Evolutionary conservation across 148 eudicot species (phyloP).

Genomic region (Hydrangea macrophylla): DNA sequence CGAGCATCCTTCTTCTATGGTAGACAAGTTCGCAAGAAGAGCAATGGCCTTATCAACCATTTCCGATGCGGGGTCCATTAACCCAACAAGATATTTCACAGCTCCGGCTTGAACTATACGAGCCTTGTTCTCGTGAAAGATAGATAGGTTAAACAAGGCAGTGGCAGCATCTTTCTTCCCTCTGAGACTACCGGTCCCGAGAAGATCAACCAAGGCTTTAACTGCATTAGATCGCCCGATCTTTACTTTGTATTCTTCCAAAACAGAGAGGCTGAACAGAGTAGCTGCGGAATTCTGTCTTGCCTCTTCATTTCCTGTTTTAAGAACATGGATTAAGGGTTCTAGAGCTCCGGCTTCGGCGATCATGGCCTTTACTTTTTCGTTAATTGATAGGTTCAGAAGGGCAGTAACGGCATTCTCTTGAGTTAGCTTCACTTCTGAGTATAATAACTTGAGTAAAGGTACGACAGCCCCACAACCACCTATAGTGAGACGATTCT

Average conservation of each 20-base stretch:
- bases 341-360: slow-evolving; percentile 70
- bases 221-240: slow-evolving; percentile 85
- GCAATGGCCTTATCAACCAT: slow-evolving; percentile 92
- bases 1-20: slow-evolving; percentile 60
- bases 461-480: slow-evolving; percentile 69
- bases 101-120: slow-evolving; percentile 92
- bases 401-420: slow-evolving; percentile 95
- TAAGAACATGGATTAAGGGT: slow-evolving; percentile 72
- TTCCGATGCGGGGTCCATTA: slow-evolving; percentile 61
- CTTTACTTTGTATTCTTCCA: slow-evolving; percentile 77
- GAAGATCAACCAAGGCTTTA: slow-evolving; percentile 73
- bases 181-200: slow-evolving; percentile 69
- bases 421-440: slow-evolving; percentile 55
- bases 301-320: slow-evolving; percentile 63
- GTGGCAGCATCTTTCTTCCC: slow-evolving; percentile 99
- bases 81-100: slow-evolving; percentile 65
- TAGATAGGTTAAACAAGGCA: slow-evolving; percentile 84
- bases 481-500: slow-evolving; percentile 70
- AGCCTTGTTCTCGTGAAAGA: slow-evolving; percentile 91
- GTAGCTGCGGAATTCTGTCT: slow-evolving; percentile 95
- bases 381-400: slow-evolving; percentile 75
- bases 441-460: slow-evolving; percentile 55
- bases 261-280: slow-evolving; percentile 71
- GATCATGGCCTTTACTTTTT: slow-evolving; percentile 62
- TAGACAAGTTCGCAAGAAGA: slow-evolving; percentile 78